Evolutionary conservation across 2,329 filamentous ascomycete genomes (phyloP), one percentile per base, ranked within the genome.

Genomic region (Knoxdaviesia capensis): DNA sequence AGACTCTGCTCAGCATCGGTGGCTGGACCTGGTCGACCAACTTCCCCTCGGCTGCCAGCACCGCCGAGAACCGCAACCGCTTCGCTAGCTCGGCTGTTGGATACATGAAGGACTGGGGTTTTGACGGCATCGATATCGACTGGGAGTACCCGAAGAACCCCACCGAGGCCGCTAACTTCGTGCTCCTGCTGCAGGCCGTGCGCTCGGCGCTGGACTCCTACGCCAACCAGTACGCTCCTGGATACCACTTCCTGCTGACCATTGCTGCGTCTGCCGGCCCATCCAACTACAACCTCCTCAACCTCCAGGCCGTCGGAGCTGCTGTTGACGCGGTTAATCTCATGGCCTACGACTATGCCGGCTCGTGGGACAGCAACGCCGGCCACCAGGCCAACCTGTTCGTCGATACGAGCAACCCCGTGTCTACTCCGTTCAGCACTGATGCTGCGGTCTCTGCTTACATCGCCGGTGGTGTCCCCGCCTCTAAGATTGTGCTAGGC

Each of bases 1-100:
- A 92, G 59, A 68, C 80, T 2, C 61, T 90, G n/a, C 67, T 90
- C 6, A 84, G 78, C 34, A 80, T 92, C 45, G 85, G 85, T 36
- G 85, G 85, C 10, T 90, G 78, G 75, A 81, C 74, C 0, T 84
- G 80, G 55, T 82, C 78, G 4, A 59, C 69, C 42, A 79, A 81
- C 50, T 84, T 88, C 53, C 64, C 73, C 1, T 60, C 62, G 6
- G 70, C 77, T 0, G 74, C 73, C 0, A 73, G 72, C 11, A 78
- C 77, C 0, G 63, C 67, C 1, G 60, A 64, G 5, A 74, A 77
- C 6, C 70, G 83, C 8, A 59, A 62, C 45, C 66, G 48, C 2
- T 92, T 93, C 54, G 83, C 81, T 1, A 56, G 65, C 9, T 74
- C 69, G 20, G 77, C 82, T 6, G 75, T 86, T 5, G 62, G 69